phyloP scores from a whole-genome alignment of 106 monocot genomes.

The Triglochin maritima region DNA sequence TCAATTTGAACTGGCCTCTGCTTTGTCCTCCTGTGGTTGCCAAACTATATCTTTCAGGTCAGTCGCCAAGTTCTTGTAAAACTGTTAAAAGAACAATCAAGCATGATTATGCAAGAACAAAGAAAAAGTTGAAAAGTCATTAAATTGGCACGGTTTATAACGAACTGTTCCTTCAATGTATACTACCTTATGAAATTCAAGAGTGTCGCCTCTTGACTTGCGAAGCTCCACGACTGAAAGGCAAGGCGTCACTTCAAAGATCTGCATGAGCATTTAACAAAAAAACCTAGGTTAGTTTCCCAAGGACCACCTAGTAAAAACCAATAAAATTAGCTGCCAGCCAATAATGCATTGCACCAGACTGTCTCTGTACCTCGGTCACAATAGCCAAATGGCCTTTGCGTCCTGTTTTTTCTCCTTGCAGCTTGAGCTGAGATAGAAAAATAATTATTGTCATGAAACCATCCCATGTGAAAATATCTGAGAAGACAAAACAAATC shows the following conservation, averaged over 20 bases:
- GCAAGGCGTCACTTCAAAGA: conserved; percentile 22
- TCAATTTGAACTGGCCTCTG: not conserved
- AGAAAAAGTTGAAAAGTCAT: not conserved
- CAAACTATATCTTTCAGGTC: conserved; percentile 24
- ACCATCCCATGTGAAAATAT: too few relatives aligned
- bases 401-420: conserved; percentile 75
- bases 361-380: conserved; percentile 59
- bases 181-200: conserved; percentile 24
- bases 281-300: too few relatives aligned
- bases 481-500: not conserved
- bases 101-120: not conserved
- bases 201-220: conserved; percentile 22
- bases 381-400: conserved; percentile 77
- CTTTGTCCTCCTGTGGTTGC: conserved; percentile 1
- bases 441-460: not conserved
- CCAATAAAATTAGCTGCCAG: too few relatives aligned
- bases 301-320: too few relatives aligned
- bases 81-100: conserved; percentile 4
- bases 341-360: too few relatives aligned
- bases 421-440: conserved; percentile 53
- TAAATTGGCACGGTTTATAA: not conserved
- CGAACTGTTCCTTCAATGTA: not conserved
- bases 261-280: not conserved
- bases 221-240: conserved; percentile 23
- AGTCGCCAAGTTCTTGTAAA: conserved; percentile 14